Evolutionary conservation across 2,329 filamentous ascomycete species (phyloP), one percentile per base, ranked within the genome.

Genomic region (Colletotrichum aenigma): DNA sequence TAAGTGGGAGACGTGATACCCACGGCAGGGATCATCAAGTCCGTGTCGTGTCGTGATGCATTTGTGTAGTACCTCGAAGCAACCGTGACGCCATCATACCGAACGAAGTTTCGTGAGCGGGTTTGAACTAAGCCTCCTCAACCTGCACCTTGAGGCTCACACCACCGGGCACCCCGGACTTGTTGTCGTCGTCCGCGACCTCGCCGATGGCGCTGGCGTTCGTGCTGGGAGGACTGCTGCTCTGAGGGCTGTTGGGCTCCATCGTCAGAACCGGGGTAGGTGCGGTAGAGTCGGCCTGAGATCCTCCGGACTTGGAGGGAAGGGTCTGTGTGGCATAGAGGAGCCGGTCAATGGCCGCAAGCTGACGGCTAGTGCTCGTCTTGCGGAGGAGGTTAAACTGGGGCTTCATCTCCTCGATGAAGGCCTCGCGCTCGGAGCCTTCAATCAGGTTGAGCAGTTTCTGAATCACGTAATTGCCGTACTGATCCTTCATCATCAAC

Each of bases 381-480:
- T 91, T 93, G 84, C 93, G 94, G 36, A 95, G 83, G 38, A 87
- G 85, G 38, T 87, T 85, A 66, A 95, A 88, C 76, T 93, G 89
- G 2, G 91, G 89, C 79, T 89, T 90, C 84, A 95, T 91, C 72
- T 93, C 88, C 67, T 92, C 89, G 7, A 93, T 87, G 71, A 96
- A 90, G 6, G 86, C 82, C 34, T 90, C 88, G 52, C 89, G 88
- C 78, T 95, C 93, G 0, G 85, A 83, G 4, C 90, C 92, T 55
- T 92, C 87, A 5, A 95, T 87, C 78, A 90, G 86, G 9, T 86
- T 88, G 38, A 98, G 88, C 7, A 98, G 89, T 95, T 92, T 91
- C 98, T 96, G 96, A 77, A 98, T 94, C 7, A 98, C 96, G 82
- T 98, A 99, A 84, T 99, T 99, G 76, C 95, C 97, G 83, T 93